Percentiles rank a stretch among this genome's conserved stretches.
Conservation (phyloP, 805 yeast species). For the Candida boleticola region DNA sequence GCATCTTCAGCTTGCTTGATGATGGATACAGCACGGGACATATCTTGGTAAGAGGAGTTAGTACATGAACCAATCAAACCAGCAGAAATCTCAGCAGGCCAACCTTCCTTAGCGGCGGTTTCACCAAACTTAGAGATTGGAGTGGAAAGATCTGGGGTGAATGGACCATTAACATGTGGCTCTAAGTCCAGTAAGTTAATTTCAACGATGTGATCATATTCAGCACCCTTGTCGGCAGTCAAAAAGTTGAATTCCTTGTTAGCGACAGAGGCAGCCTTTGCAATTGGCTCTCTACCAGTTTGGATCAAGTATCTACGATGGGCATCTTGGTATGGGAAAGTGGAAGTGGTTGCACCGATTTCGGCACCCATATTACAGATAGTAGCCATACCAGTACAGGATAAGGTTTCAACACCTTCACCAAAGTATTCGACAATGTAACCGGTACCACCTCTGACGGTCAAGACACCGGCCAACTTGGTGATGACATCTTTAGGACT, state of each 20-base stretch:
- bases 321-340: slow-evolving; percentile 89
- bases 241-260: slow-evolving; percentile 60
- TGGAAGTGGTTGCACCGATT: slow-evolving; percentile 97
- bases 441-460: slow-evolving; percentile 99
- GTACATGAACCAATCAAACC: slow-evolving; percentile 98
- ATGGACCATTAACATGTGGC: slow-evolving; percentile 97
- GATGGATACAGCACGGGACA: slow-evolving; percentile 92
- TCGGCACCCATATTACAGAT: slow-evolving; percentile 99
- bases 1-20: slow-evolving; percentile 82
- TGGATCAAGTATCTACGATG: slow-evolving; percentile 77
- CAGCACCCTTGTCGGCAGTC: slow-evolving; percentile 82
- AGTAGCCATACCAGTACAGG: slow-evolving; percentile 99
- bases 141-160: slow-evolving; percentile 96
- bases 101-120: slow-evolving; percentile 66
- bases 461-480: slow-evolving; percentile 83
- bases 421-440: slow-evolving; percentile 95
- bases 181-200: slow-evolving; percentile 83
- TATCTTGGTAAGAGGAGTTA: slow-evolving; percentile 96
- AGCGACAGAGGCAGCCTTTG: slow-evolving; percentile 70
- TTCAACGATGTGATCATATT: slow-evolving; percentile 90
- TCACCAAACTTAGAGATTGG: slow-evolving; percentile 80
- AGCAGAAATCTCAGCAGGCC: slow-evolving; percentile 87
- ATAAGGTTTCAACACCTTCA: slow-evolving; percentile 82
- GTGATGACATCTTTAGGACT: slow-evolving; percentile 97
- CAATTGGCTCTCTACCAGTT: slow-evolving; percentile 81